A percentile compares a stretch with the other conserved stretches of the same genome.
phyloP scores from a whole-genome alignment of 768 basidiomycete species.

The Udeniomyces megalosporus region DNA sequence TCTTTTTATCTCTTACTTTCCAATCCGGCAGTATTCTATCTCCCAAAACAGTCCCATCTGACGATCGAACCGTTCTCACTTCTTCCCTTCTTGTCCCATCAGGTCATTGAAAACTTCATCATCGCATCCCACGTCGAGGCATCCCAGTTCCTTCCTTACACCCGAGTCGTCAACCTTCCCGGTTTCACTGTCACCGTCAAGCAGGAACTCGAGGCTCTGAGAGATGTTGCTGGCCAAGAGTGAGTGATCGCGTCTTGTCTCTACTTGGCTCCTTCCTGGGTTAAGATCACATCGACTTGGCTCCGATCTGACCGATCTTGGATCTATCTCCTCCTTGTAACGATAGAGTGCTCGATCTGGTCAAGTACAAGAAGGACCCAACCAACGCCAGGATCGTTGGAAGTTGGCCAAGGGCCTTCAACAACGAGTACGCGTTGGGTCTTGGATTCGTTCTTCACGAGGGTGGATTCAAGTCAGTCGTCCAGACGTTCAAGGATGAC shows the following conservation, averaged over 20 bases:
- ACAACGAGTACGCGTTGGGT: constrained; percentile 17
- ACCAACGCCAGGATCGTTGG: constrained; percentile 22
- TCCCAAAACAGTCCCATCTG: neutral
- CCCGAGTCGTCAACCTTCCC: constrained; percentile 43
- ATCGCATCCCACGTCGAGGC: constrained; percentile 37
- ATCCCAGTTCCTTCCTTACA: constrained; percentile 33
- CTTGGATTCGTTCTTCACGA: constrained; percentile 26
- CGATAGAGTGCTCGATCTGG: too few species aligned
- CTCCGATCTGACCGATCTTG: too few species aligned
- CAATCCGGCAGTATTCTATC: neutral
- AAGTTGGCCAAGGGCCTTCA: constrained; percentile 29
- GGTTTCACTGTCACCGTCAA: constrained; percentile 45
- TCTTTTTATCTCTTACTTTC: neutral
- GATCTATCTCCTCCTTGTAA: too few species aligned
- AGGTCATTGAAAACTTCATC: constrained; percentile 40
- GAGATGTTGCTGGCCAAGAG: constrained; percentile 39
- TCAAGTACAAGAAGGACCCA: constrained; percentile 38
- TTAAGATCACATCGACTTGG: too few species aligned
- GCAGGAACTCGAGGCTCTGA: constrained; percentile 41
- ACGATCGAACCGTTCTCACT: neutral
- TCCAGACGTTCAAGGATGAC: constrained; percentile 26
- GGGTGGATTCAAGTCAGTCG: constrained; percentile 26
- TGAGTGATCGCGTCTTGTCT: too few species aligned
- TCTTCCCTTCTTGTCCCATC: neutral
- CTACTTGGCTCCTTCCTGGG: too few species aligned